A percentile compares a stretch with the other conserved stretches of the same genome.
phyloP scores from a whole-genome alignment of 2,329 filamentous ascomycete genomes.

The Elsinoe arachidis region DNA sequence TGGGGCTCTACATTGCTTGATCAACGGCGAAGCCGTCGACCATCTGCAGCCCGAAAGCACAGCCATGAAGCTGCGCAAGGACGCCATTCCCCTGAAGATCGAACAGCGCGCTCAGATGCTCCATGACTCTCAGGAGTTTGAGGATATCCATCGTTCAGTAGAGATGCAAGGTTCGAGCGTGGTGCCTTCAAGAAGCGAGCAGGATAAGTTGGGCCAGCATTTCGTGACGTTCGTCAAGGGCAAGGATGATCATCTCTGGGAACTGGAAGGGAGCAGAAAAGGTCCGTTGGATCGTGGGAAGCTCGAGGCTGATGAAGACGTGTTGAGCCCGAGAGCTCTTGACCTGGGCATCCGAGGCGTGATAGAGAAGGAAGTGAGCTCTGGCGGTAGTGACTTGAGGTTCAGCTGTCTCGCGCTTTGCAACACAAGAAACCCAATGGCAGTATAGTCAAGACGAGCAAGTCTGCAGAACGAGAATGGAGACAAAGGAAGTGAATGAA shows the following conservation, averaged over 20 bases:
- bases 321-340: slow-evolving; percentile 35
- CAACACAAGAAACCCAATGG: not conserved
- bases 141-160: slow-evolving; percentile 35
- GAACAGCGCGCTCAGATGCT: slow-evolving; percentile 43
- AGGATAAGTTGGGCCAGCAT: slow-evolving; percentile 29
- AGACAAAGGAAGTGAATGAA: no score
- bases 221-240: slow-evolving; percentile 42
- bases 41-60: slow-evolving; percentile 37
- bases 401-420: slow-evolving; percentile 38
- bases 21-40: slow-evolving; percentile 40
- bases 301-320: slow-evolving; percentile 35
- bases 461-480: no score
- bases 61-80: slow-evolving; percentile 37
- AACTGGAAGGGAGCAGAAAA: slow-evolving; percentile 37
- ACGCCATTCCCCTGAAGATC: slow-evolving; percentile 37
- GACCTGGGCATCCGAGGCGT: slow-evolving; percentile 33
- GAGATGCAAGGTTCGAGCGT: slow-evolving; percentile 32
- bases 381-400: slow-evolving; percentile 30
- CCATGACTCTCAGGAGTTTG: slow-evolving; percentile 39
- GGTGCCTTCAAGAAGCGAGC: slow-evolving; percentile 23
- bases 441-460: not conserved
- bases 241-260: slow-evolving; percentile 38
- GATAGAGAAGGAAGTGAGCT: slow-evolving; percentile 29
- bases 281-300: slow-evolving; percentile 38
- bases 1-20: slow-evolving; percentile 45